phyloP scores from a whole-genome alignment of 139 green algal species.

The Ulvella scutata region DNA sequence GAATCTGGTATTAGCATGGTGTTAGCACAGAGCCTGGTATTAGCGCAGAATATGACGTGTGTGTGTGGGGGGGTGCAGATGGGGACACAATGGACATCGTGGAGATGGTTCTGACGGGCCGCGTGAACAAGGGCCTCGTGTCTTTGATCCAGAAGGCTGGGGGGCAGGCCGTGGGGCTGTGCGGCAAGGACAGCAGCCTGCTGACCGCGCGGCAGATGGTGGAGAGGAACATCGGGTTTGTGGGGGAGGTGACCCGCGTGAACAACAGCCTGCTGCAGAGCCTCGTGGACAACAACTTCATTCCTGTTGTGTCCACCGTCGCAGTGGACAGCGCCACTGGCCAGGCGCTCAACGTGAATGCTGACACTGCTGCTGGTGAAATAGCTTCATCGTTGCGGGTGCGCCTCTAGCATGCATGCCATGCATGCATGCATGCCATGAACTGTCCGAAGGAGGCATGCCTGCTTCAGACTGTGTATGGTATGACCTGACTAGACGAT shows the following conservation, averaged over 20 bases:
- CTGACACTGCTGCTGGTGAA: conserved; percentile 93
- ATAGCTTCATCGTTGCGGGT: conserved; percentile 30
- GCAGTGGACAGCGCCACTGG: conserved; percentile 52
- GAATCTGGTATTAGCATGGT: too few relatives aligned
- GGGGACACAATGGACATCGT: conserved; percentile 91
- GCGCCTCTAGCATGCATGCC: too few relatives aligned
- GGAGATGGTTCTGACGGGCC: conserved; percentile 94
- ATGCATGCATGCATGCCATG: too few relatives aligned
- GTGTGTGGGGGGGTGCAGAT: neutral
- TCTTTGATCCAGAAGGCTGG: conserved; percentile 86
- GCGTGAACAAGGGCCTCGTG: conserved; percentile 96
- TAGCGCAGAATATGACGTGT: too few relatives aligned
- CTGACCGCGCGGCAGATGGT: conserved; percentile 76
- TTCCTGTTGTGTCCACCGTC: conserved; percentile 92
- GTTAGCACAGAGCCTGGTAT: too few relatives aligned
- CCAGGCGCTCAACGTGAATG: conserved; percentile 97
- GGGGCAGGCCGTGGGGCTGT: conserved; percentile 86
- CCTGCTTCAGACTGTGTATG: too few relatives aligned
- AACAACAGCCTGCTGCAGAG: conserved; percentile 50
- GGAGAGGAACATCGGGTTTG: conserved; percentile 81
- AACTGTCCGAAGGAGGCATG: too few relatives aligned
- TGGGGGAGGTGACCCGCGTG: conserved; percentile 85
- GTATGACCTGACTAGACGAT: too few relatives aligned
- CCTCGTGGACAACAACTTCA: conserved; percentile 61
- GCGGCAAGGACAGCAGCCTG: conserved; percentile 84